A percentile compares a stretch with the other conserved stretches of the same genome.
Conservation (phyloP, 495 filamentous ascomycete species). For the Coniosporium apollinis region DNA sequence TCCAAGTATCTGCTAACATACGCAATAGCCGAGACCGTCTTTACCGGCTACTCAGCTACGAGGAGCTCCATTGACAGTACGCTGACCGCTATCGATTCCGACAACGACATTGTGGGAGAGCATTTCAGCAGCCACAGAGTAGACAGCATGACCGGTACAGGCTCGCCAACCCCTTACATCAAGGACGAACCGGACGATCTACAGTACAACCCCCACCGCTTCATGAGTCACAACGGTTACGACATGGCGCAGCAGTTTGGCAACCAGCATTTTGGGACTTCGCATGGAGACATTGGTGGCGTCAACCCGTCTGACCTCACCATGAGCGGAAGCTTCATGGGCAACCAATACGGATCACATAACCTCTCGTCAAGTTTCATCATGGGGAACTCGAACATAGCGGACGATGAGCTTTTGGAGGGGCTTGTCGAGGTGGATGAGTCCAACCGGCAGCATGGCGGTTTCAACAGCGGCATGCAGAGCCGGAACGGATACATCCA, state of each 20-base stretch:
- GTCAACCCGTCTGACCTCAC: conserved; percentile 80
- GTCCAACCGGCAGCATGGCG: conserved; percentile 14
- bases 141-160: conserved; percentile 30
- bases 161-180: conserved; percentile 46
- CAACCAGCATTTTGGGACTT: conserved; percentile 44
- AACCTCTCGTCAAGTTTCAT: conserved; percentile 16
- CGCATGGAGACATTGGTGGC: conserved; percentile 38
- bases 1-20: too few species aligned
- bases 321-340: conserved; percentile 32
- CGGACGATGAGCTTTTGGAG: conserved; percentile 49
- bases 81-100: too few species aligned
- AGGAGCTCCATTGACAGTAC: too few species aligned
- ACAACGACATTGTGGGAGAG: too few species aligned
- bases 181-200: conserved; percentile 63
- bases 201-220: conserved; percentile 34
- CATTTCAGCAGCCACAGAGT: too few species aligned
- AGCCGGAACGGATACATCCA: conserved; percentile 13
- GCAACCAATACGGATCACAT: conserved; percentile 15
- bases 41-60: too few species aligned
- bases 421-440: conserved; percentile 22
- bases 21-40: too few species aligned
- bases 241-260: conserved; percentile 44
- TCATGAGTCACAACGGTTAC: conserved; percentile 38
- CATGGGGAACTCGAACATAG: conserved; percentile 35
- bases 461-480: conserved; percentile 22